These are phyloP conservation scores for Leucogyrophana mollusca DNA, from an alignment of 768 basidiomycete species.

Conservation along the genomic window DNA sequence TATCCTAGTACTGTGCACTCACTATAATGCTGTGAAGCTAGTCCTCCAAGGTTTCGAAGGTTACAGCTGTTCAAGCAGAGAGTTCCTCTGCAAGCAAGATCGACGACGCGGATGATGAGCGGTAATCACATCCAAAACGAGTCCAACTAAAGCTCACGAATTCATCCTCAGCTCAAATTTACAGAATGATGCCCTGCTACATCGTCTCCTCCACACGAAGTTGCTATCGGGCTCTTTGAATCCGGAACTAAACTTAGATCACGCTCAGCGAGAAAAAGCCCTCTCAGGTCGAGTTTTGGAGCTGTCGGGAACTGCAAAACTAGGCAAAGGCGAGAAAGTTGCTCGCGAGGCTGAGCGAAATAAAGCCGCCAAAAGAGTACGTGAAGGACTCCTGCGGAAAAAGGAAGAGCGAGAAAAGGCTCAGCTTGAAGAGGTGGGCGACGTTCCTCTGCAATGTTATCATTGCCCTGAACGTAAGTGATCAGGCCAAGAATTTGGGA, in stretches of 20 bases:
- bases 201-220: conserved; percentile 77
- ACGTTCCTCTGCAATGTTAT: neutral
- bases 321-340: conserved; percentile 71
- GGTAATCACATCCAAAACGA: conserved; percentile 29
- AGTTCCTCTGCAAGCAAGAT: conserved; percentile 20
- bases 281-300: conserved; percentile 78
- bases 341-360: conserved; percentile 65
- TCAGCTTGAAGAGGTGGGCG: conserved; percentile 65
- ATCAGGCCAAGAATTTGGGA: conserved; percentile 77
- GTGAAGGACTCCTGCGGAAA: conserved; percentile 67
- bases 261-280: conserved; percentile 71
- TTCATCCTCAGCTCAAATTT: conserved; percentile 54
- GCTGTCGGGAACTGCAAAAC: conserved; percentile 59
- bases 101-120: conserved; percentile 55
- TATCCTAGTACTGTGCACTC: neutral
- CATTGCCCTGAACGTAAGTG: neutral
- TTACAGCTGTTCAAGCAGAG: conserved; percentile 33
- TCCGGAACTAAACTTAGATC: conserved; percentile 56
- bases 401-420: conserved; percentile 53
- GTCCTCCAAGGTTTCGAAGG: conserved; percentile 77
- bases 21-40: conserved; percentile 25
- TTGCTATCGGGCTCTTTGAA: conserved; percentile 73
- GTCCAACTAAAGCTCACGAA: neutral
- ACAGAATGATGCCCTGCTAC: conserved; percentile 77
- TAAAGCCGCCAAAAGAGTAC: conserved; percentile 67